These are phyloP conservation scores for Paxillus ammoniavirescens DNA, from an alignment of 768 basidiomycete species.

Conservation along the genomic window DNA sequence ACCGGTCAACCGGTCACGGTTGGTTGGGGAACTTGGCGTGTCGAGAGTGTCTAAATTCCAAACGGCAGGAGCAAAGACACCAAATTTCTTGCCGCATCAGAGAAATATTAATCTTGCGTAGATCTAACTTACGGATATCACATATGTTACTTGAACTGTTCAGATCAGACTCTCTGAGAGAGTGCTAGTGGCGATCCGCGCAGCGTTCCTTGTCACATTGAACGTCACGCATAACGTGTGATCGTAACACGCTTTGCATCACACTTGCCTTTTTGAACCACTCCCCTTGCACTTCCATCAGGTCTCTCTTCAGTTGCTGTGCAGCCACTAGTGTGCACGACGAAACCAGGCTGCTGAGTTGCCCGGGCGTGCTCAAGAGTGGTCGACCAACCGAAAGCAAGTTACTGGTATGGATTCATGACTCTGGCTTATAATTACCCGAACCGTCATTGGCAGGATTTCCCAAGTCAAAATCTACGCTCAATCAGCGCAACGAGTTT, in stretches of 20 bases:
- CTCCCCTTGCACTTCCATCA: not conserved
- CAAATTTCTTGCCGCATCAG: constrained; percentile 4
- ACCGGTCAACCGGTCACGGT: not conserved
- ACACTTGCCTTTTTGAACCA: constrained; percentile 5
- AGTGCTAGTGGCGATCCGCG: constrained; percentile 6
- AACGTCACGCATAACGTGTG: constrained; percentile 1
- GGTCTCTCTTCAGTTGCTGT: not conserved
- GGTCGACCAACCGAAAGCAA: not conserved
- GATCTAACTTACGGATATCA: constrained; percentile 12
- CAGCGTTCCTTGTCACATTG: not conserved
- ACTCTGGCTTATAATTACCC: constrained; percentile 4
- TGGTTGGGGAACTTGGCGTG: not conserved
- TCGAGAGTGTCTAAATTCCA: not conserved
- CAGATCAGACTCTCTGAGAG: too few species aligned
- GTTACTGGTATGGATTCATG: not conserved
- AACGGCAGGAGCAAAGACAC: constrained; percentile 4
- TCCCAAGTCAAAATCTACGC: constrained; percentile 12
- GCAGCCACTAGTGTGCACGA: not conserved
- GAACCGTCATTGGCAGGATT: constrained; percentile 9
- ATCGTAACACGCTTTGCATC: constrained; percentile 11
- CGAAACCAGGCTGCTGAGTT: constrained; percentile 1
- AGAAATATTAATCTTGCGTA: not conserved
- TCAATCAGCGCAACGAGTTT: constrained; percentile 26
- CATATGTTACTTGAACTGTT: too few species aligned
- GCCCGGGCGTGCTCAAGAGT: constrained; percentile 1